Base-by-base conservation (phyloP, 176 grass and related monocot species). In the Hsuehochloa calcarea region DNA sequence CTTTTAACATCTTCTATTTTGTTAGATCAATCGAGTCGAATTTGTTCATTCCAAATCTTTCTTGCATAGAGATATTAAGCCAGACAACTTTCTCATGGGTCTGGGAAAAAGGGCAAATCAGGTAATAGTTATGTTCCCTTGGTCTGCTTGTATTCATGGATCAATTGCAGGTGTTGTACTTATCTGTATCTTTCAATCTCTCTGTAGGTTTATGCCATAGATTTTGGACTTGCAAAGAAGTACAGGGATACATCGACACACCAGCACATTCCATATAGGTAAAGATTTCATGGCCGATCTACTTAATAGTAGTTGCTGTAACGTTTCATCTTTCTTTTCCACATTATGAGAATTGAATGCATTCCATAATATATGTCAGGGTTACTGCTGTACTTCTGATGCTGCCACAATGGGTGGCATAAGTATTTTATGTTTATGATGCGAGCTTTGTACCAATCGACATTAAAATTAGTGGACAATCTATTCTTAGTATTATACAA, bases 1-100 rank as follows among this genome's bases (percentile, higher is more conserved):
- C 31, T 20, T 16, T 56, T 82, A 79, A 47, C 17, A 10, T 63
- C 13, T 40, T 80, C 43, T 46, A 67, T 79, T 85, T 83, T 72
- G 44, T 70, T 82, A 97, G 94, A 87, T 97, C 64, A 97, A 97
- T 37, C 89, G 94, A 66, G 79, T 97, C 14, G 94, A 97, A 72
- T 97, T 91, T 82, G 85, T 91, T 31, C 94, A 97, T 72, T 90
- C 94, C 17, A 97, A 97, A 64, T 97, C 91, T 55, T 97, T 97
- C 85, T 84, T 97, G 75, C 94, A 97, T 80, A 79, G 94, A 90
- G 94, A 97, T 80, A 97, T 97, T 56, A 97, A 97, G 37, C 94
- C 94, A 74, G 94, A 97, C 87, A 97, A 97, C 90, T 97, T 97
- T 83, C 91, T 97, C 27, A 97, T 97, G 94, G 94, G 94, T 40